Evolutionary conservation across 257 asterid species (phyloP).

Genomic region (Orobanche coerulescens): DNA sequence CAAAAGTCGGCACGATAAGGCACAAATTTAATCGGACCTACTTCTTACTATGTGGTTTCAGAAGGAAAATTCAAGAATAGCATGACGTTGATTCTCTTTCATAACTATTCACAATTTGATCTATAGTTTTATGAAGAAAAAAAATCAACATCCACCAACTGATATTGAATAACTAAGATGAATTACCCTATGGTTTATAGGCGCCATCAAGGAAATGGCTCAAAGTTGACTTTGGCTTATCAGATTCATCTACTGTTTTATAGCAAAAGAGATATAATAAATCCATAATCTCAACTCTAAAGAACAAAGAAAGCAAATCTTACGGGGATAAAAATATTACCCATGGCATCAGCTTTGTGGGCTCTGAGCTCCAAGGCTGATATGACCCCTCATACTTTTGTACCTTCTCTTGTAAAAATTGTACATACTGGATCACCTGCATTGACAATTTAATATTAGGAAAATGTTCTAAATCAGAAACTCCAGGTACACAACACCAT

Average conservation of each 20-base stretch:
- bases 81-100: not conserved
- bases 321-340: conserved; percentile 28
- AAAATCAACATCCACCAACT: not conserved
- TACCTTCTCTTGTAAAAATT: conserved; percentile 70
- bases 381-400: conserved; percentile 73
- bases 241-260: conserved; percentile 20
- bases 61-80: too few species aligned
- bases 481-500: not conserved
- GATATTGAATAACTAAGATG: conserved; percentile 13
- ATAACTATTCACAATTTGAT: not conserved
- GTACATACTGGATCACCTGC: conserved; percentile 88
- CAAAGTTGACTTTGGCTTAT: conserved; percentile 24
- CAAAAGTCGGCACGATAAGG: not conserved
- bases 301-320: conserved; percentile 5
- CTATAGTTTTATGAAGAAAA: not conserved
- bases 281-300: conserved; percentile 4
- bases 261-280: conserved; percentile 1
- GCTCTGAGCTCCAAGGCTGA: conserved; percentile 82
- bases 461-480: conserved; percentile 11
- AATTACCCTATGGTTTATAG: conserved; percentile 16
- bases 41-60: too few species aligned
- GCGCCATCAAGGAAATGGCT: conserved; percentile 27
- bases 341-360: conserved; percentile 95
- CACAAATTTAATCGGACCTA: not conserved
- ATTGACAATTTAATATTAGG: conserved; percentile 23